Conservation (phyloP, 1,284 basidiomycete genomes). For the Leccinum fallax region DNA sequence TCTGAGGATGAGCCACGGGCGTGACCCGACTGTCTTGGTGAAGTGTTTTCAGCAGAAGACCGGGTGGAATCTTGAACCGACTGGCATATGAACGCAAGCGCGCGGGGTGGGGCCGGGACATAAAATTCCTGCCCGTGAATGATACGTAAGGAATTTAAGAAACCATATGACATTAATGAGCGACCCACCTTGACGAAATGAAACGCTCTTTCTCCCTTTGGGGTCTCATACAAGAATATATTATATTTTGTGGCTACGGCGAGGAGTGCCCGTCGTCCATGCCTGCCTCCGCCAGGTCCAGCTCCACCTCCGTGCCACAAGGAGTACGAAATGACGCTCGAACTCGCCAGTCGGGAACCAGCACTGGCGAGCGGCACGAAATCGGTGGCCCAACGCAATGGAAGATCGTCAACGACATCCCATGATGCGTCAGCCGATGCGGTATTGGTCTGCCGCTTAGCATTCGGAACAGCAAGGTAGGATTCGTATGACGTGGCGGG, state of each 20-base stretch:
- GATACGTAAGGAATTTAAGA: not conserved
- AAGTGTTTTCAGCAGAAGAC: constrained; percentile 45
- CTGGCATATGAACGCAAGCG: constrained; percentile 70
- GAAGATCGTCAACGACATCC: constrained; percentile 77
- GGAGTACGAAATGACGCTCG: constrained; percentile 65
- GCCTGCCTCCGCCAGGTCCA: constrained; percentile 40
- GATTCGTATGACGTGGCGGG: constrained; percentile 38
- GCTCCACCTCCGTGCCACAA: constrained; percentile 58
- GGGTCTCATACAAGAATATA: constrained; percentile 76
- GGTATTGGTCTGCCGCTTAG: constrained; percentile 31
- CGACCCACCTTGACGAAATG: constrained; percentile 67
- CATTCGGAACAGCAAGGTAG: constrained; percentile 31
- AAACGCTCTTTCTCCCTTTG: constrained; percentile 79
- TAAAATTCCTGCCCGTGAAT: constrained; percentile 70
- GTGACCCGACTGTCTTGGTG: constrained; percentile 32
- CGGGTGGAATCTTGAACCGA: constrained; percentile 54
- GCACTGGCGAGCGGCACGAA: constrained; percentile 70
- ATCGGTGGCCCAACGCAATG: constrained; percentile 79
- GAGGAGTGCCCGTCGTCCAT: constrained; percentile 61
- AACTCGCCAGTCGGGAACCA: constrained; percentile 62
- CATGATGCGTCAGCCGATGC: constrained; percentile 55
- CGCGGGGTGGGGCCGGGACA: constrained; percentile 65
- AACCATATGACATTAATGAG: not conserved
- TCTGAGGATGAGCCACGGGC: constrained; percentile 30
- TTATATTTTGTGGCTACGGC: constrained; percentile 75